Evolutionary conservation across 805 yeast species (phyloP).

Genomic region (Metschnikowia lunata): DNA sequence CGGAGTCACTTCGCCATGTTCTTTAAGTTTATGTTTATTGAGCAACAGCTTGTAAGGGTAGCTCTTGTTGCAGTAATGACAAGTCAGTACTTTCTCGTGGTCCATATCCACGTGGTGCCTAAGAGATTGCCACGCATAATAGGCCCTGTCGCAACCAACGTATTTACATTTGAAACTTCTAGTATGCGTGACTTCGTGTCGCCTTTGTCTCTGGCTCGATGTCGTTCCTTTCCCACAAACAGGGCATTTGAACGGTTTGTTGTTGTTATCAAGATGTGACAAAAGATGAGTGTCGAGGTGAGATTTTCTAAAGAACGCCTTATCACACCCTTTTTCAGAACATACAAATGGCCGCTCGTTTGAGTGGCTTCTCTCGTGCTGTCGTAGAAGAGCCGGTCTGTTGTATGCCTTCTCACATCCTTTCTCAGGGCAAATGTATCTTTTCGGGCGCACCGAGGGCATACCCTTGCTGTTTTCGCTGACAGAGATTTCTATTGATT

Average conservation of each 20-base stretch:
- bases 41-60: conserved; percentile 65
- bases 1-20: conserved; percentile 54
- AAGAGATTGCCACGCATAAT: conserved; percentile 71
- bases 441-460: conserved; percentile 44
- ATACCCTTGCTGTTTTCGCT: too few species aligned
- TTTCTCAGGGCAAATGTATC: conserved; percentile 55
- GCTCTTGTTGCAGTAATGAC: conserved; percentile 58
- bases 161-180: conserved; percentile 44
- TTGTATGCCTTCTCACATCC: conserved; percentile 75
- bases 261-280: conserved; percentile 50
- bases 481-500: too few species aligned
- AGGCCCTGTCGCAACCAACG: conserved; percentile 61
- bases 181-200: conserved; percentile 82
- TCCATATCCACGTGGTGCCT: conserved; percentile 63
- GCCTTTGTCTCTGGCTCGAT: conserved; percentile 70
- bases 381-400: conserved; percentile 77
- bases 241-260: conserved; percentile 69
- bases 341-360: conserved; percentile 76
- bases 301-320: conserved; percentile 68
- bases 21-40: conserved; percentile 59
- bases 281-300: conserved; percentile 73
- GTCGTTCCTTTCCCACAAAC: conserved; percentile 80
- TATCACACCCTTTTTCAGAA: conserved; percentile 49
- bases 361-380: conserved; percentile 76
- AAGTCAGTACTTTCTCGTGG: conserved; percentile 55